Percentiles rank a stretch among this genome's conserved stretches.
These are phyloP conservation scores for Chloroidium sp. DNA, from an alignment of 163 green algal species.

Conservation along the genomic window DNA sequence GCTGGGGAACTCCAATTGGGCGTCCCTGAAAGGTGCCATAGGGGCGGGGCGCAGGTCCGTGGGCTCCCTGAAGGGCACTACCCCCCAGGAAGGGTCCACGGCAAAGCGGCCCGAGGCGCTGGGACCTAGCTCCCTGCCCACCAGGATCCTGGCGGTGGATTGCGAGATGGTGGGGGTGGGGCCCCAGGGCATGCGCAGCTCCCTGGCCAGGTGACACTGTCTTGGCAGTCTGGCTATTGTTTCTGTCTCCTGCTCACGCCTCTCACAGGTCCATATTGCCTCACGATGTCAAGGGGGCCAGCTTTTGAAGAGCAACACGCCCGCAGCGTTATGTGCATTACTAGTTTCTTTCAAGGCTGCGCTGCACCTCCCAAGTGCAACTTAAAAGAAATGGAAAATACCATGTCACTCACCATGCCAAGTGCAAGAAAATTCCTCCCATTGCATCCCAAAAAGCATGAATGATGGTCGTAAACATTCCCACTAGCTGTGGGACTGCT, in stretches of 20 bases:
- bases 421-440: no score
- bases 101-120: neutral
- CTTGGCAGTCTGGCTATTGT: neutral
- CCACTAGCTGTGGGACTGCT: no score
- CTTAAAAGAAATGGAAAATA: no score
- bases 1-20: slow-evolving; percentile 37
- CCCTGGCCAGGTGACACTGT: slow-evolving; percentile 46
- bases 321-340: no score
- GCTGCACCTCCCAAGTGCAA: no score
- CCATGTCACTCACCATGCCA: no score
- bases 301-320: no score
- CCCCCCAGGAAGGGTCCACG: neutral
- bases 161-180: slow-evolving; percentile 95
- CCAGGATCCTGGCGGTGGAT: slow-evolving; percentile 67
- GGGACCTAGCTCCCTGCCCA: neutral
- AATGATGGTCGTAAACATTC: no score
- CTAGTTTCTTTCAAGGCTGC: neutral
- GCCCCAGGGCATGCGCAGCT: slow-evolving; percentile 33
- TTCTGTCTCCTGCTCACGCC: neutral
- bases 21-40: slow-evolving; percentile 28
- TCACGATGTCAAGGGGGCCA: no score
- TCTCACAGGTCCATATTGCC: no score
- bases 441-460: no score
- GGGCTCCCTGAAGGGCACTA: slow-evolving; percentile 2
- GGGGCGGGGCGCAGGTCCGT: slow-evolving; percentile 12